Evolutionary conservation across 1,284 basidiomycete genomes (phyloP), one percentile per base, ranked within the genome.

Genomic region (Heterobasidion irregulare): DNA sequence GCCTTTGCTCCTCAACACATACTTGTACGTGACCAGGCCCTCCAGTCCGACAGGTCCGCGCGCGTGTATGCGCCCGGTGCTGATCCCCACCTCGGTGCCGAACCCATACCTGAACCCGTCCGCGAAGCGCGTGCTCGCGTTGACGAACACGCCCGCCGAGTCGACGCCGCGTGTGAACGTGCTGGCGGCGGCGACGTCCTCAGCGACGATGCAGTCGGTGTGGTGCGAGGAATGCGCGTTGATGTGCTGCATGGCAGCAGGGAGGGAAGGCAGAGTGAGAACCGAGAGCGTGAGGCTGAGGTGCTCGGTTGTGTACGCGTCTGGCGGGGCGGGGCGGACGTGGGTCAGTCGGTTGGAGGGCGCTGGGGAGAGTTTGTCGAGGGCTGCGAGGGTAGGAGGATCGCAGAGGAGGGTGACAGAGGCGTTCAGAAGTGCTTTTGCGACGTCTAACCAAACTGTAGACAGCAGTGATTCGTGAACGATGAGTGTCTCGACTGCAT

Each of bases 101-200:
- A 98, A 92, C 0, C 97, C 97, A 70, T 94, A 99, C 55, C 97
- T 75, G 72, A 96, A 98, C 1, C 97, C 97, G 70, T 99, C 97
- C 0, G 95, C 90, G 66, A 99, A 99, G 49, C 97, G 82, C 8
- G 97, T 97, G 60, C 87, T 92, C 2, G 94, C 92, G 64, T 99
- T 99, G 60, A 98, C 82, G 65, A 91, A 99, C 8, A 92, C 92
- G 52, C 95, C 94, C 1, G 97, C 92, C 2, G 87, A 91, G 69
- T 96, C 94, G 32, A 99, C 86, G 2, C 90, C 90, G 19, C 87
- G 79, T 6, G 26, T 26, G 26, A 26, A 41, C 38, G 38, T 41
- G 38, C 38, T n/a, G 38, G 38, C 38, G 38, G 38, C 10, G n/a
- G 10, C 6, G 38, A 41, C 38, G 6, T n/a, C 38, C 38, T n/a